phyloP scores from a whole-genome alignment of 176 grass and related monocot species.

The Themeda triandra region DNA sequence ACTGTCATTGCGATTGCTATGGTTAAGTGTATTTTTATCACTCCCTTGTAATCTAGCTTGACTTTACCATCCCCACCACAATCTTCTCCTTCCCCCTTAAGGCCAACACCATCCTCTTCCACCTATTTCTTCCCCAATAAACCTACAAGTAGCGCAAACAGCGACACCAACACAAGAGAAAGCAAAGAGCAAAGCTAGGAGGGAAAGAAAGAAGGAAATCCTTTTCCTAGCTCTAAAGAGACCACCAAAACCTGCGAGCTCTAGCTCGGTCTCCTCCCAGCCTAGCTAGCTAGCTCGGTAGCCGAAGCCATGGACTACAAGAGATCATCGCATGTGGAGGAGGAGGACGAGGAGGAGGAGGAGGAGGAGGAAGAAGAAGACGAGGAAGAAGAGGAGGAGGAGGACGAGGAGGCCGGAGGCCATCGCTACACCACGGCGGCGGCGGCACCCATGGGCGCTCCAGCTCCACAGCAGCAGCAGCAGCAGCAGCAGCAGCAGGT shows the following conservation, averaged over 20 bases:
- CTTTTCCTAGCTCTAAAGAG: conserved; percentile 1
- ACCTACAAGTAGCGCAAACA: conserved; percentile 35
- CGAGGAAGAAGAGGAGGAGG: neutral
- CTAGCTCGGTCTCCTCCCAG: too few relatives aligned
- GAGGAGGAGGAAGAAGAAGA: conserved; percentile 17
- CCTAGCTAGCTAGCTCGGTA: neutral
- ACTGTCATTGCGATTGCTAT: neutral
- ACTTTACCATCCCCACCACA: neutral
- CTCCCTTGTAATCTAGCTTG: neutral
- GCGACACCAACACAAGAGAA: neutral
- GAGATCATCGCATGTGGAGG: conserved; percentile 49
- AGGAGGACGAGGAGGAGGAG: conserved; percentile 38
- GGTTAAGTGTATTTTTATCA: neutral
- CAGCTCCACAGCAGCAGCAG: neutral
- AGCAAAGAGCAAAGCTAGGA: neutral
- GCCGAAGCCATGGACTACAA: conserved; percentile 56
- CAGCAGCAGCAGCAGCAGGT: conserved; percentile 31
- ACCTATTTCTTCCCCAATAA: neutral
- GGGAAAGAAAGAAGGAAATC: neutral
- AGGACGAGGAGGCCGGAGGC: conserved; percentile 1
- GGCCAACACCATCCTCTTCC: conserved; percentile 6
- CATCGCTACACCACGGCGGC: conserved; percentile 29
- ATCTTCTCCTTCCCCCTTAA: conserved; percentile 30
- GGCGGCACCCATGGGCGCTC: neutral
- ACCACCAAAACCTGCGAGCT: neutral